phyloP scores from a whole-genome alignment of 2,329 filamentous ascomycete species.

The Malbranchea zuffiana region DNA sequence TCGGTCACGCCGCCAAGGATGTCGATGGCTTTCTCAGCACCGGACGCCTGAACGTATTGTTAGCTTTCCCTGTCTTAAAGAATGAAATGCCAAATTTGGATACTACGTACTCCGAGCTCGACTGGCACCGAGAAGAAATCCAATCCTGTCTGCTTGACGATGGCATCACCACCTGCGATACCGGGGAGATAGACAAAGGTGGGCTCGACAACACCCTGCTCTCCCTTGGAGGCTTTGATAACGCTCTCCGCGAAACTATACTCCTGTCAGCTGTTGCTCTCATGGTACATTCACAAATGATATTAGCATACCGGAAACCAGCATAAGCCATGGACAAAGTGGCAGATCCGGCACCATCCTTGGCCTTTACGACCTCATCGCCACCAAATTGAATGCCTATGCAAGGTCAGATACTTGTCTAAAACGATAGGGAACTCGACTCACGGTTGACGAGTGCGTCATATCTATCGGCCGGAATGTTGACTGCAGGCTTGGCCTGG shows the following conservation, averaged over 20 bases:
- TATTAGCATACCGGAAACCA: conserved; percentile 62
- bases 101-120: conserved; percentile 73
- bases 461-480: conserved; percentile 80
- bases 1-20: conserved; percentile 66
- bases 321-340: conserved; percentile 94
- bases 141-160: conserved; percentile 68
- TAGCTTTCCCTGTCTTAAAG: conserved; percentile 15
- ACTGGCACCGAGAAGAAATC: conserved; percentile 97
- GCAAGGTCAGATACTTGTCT: background rate
- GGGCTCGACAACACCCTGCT: conserved; percentile 87
- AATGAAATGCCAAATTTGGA: conserved; percentile 6
- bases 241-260: conserved; percentile 84
- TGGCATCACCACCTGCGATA: conserved; percentile 73
- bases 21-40: conserved; percentile 77
- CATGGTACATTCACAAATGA: background rate
- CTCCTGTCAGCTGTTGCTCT: conserved; percentile 11
- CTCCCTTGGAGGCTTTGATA: conserved; percentile 74
- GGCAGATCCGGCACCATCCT: conserved; percentile 81
- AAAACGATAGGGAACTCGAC: conserved; percentile 19
- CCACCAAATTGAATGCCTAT: conserved; percentile 84
- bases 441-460: conserved; percentile 76
- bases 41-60: conserved; percentile 52
- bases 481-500: conserved; percentile 67
- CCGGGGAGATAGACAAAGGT: conserved; percentile 93
- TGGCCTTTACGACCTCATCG: conserved; percentile 92